Evolutionary conservation across 192 early-diverging fungal species (phyloP), one percentile per base, ranked within the genome.

Genomic region (Rhizophagus sp.): DNA sequence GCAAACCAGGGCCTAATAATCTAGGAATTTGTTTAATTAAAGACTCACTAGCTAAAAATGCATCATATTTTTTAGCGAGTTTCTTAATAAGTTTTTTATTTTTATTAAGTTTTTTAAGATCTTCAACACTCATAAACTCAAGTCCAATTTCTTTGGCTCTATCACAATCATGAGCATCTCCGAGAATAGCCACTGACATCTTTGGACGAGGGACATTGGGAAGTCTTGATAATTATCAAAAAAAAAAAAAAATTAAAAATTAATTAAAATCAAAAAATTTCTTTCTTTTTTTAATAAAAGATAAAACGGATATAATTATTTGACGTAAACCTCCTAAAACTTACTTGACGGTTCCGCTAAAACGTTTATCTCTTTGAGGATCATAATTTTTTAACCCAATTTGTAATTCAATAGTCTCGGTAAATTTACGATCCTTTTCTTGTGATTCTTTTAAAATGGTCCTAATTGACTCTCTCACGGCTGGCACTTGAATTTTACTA

Each of bases 1-100:
- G 95, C 81, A 98, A 94, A 93, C 97, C 97, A 81, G 97, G 41
- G 82, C 97, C 97, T 81, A 98, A 88, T 65, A 98, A 93, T 96
- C 97, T 95, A 76, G 97, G 97, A 81, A 98, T 98, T 90, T 98
- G 97, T 94, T 98, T 98, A 90, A 98, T 98, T 79, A 98, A 89
- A 73, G 94, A 93, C 85, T 98, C 97, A 75, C 96, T 97, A 39
- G 97, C 97, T 44, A 98, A 86, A 93, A 98, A 98, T 79, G 96
- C 96, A 90, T 98, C 96, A 88, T 96, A 96, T 88, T 96, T 97
- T 92, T 95, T 96, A 86, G 97, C 97, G 79, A 98, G 93, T 92
- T 97, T 98, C 94, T 98, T 98, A 90, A 98, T 96, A 75, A 94
- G 89, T 95, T 98, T 97, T 94, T 98, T 98, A 94, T 98, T 98